Evolutionary conservation across 371 early-diverging fungal genomes (phyloP), one percentile per base, ranked within the genome.

Genomic region (Mortierella sp.): DNA sequence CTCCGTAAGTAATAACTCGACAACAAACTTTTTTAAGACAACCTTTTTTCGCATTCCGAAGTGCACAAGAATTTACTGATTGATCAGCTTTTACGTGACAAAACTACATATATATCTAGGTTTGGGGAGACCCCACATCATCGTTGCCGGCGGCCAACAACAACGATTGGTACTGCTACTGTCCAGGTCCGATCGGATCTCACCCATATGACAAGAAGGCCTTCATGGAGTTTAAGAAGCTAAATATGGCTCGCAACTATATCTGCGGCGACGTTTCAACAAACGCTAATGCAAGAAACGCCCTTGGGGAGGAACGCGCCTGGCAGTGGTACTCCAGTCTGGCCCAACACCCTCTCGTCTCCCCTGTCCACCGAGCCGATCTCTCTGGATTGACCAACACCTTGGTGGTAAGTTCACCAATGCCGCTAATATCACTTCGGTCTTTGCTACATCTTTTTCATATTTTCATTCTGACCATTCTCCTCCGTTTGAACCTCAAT

Each of bases 21-120:
- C 90, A 31, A 92, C 93, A 11, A 79, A 96, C 5, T 91, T 92
- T 64, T 96, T 96, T 86, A 92, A 16, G 68, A 53, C 11, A 53
- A 5, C 8, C n/a, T n/a, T n/a, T n/a, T n/a, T n/a, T n/a, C n/a
- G 19, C 1, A 37, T 9, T 19, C 19, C 22, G 61, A 0, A 58
- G 19, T 1, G 22, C 16, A 34, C 6, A 48, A 16, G 1, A 5
- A 4, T 2, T 9, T 11, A 61, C 11, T 2, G 55, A 2, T 0
- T 34, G 9, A 37, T 9, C 19, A 14, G 2, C 61, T 2, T 45
- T 26, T 7, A 0, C 26, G 3, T 8, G 7, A 8, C 24, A 1
- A n/a, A 11, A 41, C 13, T 64, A 24, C 48, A 40, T 66, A 0
- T 31, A 26, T 24, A 6, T 63, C 9, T 67, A 76, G 81, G 52